These are phyloP conservation scores for Diaporthe ilicicola DNA, from an alignment of 2,329 filamentous ascomycete species.

Conservation along the genomic window DNA sequence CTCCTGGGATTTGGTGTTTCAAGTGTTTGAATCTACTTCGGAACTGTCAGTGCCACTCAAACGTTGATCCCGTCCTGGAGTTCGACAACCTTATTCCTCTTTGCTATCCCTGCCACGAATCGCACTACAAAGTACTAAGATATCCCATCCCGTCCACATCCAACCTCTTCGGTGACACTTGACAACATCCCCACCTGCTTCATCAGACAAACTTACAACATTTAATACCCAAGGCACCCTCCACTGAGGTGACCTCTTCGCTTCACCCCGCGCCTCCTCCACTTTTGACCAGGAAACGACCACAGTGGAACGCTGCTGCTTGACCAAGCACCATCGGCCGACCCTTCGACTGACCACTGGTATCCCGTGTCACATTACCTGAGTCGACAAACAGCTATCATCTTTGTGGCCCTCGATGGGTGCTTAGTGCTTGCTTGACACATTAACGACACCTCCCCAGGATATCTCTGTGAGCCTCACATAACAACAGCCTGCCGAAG, in stretches of 20 bases:
- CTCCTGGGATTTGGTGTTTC: constrained; percentile 48
- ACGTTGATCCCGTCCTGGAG: constrained; percentile 48
- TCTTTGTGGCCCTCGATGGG: constrained; percentile 26
- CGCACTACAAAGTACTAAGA: constrained; percentile 30
- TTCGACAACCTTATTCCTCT: constrained; percentile 41
- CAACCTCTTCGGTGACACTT: constrained; percentile 9
- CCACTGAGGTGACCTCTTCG: not conserved
- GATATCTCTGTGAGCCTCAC: not conserved
- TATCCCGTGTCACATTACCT: not conserved
- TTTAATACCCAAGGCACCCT: constrained; percentile 5
- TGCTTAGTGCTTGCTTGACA: constrained; percentile 25
- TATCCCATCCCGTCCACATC: constrained; percentile 28
- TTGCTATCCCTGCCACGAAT: constrained; percentile 26
- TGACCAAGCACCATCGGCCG: not conserved
- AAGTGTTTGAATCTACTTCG: constrained; percentile 49
- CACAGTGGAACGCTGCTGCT: not conserved
- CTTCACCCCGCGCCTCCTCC: not conserved
- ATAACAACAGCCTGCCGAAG: constrained; percentile 10
- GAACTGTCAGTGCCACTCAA: constrained; percentile 49
- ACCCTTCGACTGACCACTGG: not conserved
- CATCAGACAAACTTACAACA: constrained; percentile 26
- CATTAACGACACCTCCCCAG: not conserved
- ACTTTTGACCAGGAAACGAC: not conserved
- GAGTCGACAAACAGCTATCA: constrained; percentile 20
- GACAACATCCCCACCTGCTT: constrained; percentile 7